Percentiles rank a stretch among this genome's conserved stretches.
These are phyloP conservation scores for Noccaea caerulescens DNA, from an alignment of 345 rosid species.

Conservation along the genomic window DNA sequence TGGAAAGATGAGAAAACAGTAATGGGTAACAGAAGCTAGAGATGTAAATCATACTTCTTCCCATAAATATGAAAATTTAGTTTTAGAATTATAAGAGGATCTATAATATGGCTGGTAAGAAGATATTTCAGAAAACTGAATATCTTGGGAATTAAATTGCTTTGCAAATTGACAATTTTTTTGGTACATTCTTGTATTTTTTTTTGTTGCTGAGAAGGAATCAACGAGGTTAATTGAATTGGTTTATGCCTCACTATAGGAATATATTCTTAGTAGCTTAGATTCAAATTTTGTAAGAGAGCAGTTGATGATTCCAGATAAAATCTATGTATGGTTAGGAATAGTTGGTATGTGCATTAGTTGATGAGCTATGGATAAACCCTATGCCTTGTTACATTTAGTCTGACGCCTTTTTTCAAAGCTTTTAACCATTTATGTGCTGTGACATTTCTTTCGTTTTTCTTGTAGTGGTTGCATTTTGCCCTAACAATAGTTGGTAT, in stretches of 20 bases:
- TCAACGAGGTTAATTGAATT: background rate
- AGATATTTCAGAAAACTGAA: background rate
- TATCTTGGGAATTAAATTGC: background rate
- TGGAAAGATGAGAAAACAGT: constrained; percentile 19
- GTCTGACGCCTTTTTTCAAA: background rate
- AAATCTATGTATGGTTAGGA: background rate
- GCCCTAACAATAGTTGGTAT: constrained; percentile 91
- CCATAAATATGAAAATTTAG: background rate
- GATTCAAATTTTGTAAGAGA: constrained; percentile 1
- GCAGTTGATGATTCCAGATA: background rate
- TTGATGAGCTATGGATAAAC: background rate
- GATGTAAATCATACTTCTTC: background rate
- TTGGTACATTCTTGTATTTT: background rate
- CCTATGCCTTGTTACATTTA: background rate
- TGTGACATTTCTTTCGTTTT: constrained; percentile 12
- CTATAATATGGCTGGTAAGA: background rate
- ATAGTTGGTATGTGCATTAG: constrained; percentile 6
- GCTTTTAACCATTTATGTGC: background rate
- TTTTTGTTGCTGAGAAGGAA: background rate
- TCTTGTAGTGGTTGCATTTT: constrained; percentile 83
- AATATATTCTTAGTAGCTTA: constrained; percentile 4
- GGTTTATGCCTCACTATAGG: background rate
- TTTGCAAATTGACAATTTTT: background rate
- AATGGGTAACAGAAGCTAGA: background rate
- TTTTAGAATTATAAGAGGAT: background rate